Base-by-base conservation (phyloP, 805 yeast species). In the Barnettozyma wickerhamii region DNA sequence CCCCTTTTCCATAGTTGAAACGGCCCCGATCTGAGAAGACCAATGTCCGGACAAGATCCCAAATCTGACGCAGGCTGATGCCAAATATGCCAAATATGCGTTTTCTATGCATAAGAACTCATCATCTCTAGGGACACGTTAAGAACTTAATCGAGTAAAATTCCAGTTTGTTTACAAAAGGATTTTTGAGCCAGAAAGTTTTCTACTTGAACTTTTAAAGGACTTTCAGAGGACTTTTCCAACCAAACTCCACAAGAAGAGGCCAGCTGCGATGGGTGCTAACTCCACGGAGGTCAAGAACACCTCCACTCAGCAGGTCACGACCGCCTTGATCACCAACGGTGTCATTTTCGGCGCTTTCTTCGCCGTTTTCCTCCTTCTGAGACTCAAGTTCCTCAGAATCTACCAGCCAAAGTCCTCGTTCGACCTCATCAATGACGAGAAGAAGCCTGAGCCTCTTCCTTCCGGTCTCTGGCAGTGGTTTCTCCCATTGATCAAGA, bases 341-440 rank as follows among this genome's bases (percentile, higher is more conserved):
- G 77, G 84, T 42, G 73, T 73, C 9, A 59, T 89, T 5, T 85
- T 82, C 56, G 75, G 77, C 2, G 66, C 65, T 6, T 87, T 89
- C 53, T 64, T 85, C 10, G 39, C 66, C 0, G 67, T 73, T 7
- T 91, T 91, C 60, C 45, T 91, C 20, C 30, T 84, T 2, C 60
- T 91, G 41, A 69, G 97, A 45, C 65, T 81, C 40, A 71, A 67
- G 46, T 75, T 81, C 62, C 75, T 74, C 55, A 70, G 95, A 48
- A 83, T 89, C 34, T 91, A 91, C 61, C 83, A 86, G 48, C 96
- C 96, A 17, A 86, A 89, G 52, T 73, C 90, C 0, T 70, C 79
- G 7, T 77, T 69, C 40, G 77, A 79, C 45, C 62, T 85, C 33
- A 80, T 75, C 34, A 64, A 68, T 29, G 80, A 73, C 19, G 78